Conservation (phyloP, 306 rosid genomes). For the Argentina anserina region DNA sequence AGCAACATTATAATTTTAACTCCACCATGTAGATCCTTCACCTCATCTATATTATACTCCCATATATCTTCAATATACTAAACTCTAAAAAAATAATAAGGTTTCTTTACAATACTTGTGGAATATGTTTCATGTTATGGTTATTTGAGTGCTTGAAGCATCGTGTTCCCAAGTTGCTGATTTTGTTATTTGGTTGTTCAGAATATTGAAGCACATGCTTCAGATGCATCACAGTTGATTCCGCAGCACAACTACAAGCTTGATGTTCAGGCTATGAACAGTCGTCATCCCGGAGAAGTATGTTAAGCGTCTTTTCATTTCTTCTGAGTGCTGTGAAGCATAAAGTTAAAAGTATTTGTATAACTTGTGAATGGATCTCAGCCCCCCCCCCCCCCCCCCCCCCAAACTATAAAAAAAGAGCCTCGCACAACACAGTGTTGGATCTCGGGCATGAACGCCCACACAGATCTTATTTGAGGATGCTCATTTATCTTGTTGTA, state of each 20-base stretch:
- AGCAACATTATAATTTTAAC: neutral
- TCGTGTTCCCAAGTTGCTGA: constrained; percentile 19
- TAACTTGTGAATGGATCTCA: too few species aligned
- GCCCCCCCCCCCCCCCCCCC: too few species aligned
- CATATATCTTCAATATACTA: neutral
- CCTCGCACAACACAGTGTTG: neutral
- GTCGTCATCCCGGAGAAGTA: constrained; percentile 96
- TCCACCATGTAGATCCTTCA: neutral
- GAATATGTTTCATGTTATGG: neutral
- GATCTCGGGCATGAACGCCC: neutral
- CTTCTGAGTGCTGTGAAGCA: neutral
- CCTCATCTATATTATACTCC: neutral
- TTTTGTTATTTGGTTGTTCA: constrained; percentile 38
- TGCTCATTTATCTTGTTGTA: constrained; percentile 4
- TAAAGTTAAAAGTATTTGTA: too few species aligned
- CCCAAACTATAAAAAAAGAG: too few species aligned
- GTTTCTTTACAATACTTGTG: neutral
- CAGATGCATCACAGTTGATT: constrained; percentile 76
- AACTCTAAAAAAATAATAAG: neutral
- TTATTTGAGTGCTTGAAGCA: neutral
- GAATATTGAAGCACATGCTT: constrained; percentile 80
- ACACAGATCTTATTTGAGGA: neutral
- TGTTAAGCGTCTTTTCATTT: constrained; percentile 2
- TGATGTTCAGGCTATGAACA: constrained; percentile 84
- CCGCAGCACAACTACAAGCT: constrained; percentile 99